These are phyloP conservation scores for Noccaea bulbosa DNA, from an alignment of 345 rosid species.

Conservation along the genomic window DNA sequence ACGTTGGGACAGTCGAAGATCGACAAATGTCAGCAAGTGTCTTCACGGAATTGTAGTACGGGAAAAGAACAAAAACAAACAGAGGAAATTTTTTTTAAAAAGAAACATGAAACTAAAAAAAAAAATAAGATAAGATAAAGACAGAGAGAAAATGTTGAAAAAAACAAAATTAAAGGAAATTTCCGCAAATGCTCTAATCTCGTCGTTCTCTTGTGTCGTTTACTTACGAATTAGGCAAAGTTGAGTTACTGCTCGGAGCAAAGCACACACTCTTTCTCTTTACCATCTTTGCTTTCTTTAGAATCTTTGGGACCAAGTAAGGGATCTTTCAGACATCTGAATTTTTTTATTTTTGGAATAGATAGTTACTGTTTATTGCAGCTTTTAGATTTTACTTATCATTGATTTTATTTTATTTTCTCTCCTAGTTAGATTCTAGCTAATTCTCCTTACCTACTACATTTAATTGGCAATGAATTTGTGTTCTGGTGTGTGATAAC, in stretches of 20 bases:
- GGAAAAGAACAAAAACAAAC: background rate
- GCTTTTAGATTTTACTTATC: slow-evolving; percentile 29
- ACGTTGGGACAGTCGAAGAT: slow-evolving; percentile 22
- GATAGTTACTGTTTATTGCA: slow-evolving; percentile 35
- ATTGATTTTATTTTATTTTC: background rate
- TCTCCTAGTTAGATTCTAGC: background rate
- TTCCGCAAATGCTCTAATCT: background rate
- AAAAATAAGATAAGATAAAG: background rate
- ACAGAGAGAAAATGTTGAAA: background rate
- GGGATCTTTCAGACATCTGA: slow-evolving; percentile 14
- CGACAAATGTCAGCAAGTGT: slow-evolving; percentile 28
- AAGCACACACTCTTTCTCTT: slow-evolving; percentile 25
- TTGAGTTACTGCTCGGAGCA: slow-evolving; percentile 21
- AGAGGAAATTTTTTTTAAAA: background rate
- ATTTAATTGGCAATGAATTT: slow-evolving; percentile 6
- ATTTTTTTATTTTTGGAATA: background rate
- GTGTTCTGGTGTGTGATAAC: slow-evolving; percentile 22
- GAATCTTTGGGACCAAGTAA: slow-evolving; percentile 34
- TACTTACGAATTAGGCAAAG: slow-evolving; percentile 40
- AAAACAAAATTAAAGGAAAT: background rate
- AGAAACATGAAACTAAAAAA: background rate
- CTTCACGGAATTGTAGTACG: slow-evolving; percentile 22
- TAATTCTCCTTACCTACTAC: slow-evolving; percentile 17
- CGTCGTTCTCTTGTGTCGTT: slow-evolving; percentile 34
- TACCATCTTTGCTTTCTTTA: slow-evolving; percentile 25